Percentiles rank a stretch among this genome's conserved stretches.
These are phyloP conservation scores for Serendipita sp. DNA, from an alignment of 768 basidiomycete species.

Conservation along the genomic window DNA sequence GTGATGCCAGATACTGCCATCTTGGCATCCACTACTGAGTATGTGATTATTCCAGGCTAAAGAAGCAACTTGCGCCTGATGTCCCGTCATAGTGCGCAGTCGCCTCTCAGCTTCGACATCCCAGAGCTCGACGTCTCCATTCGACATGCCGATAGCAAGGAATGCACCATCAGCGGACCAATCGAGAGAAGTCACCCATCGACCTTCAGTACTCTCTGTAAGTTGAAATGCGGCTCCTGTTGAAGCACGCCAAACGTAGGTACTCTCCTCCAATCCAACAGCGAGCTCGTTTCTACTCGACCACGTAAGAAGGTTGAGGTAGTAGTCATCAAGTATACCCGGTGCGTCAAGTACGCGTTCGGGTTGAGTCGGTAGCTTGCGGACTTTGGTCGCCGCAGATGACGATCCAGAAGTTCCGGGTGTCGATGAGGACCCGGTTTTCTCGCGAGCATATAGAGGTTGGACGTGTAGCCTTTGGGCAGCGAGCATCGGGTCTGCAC, in stretches of 20 bases:
- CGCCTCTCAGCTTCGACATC: slow-evolving; percentile 66
- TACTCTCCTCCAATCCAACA: slow-evolving; percentile 72
- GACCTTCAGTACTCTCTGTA: slow-evolving; percentile 56
- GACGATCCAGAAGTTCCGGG: slow-evolving; percentile 41
- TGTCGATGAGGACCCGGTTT: slow-evolving; percentile 45
- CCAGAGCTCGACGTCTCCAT: slow-evolving; percentile 88
- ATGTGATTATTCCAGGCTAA: slow-evolving; percentile 81
- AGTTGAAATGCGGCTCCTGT: slow-evolving; percentile 68
- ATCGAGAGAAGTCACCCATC: slow-evolving; percentile 60
- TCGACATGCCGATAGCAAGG: slow-evolving; percentile 64
- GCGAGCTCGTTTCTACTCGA: slow-evolving; percentile 71
- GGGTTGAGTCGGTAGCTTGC: slow-evolving; percentile 73
- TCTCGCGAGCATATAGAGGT: slow-evolving; percentile 54
- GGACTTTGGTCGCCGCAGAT: slow-evolving; percentile 46
- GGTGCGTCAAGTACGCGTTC: slow-evolving; percentile 94
- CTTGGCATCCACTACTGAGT: slow-evolving; percentile 73
- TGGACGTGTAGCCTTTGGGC: slow-evolving; percentile 63
- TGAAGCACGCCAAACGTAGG: slow-evolving; percentile 91
- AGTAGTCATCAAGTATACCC: slow-evolving; percentile 86
- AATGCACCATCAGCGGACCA: slow-evolving; percentile 60
- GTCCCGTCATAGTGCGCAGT: slow-evolving; percentile 82
- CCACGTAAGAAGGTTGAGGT: slow-evolving; percentile 89
- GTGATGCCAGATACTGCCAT: slow-evolving; percentile 93
- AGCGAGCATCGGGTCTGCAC: slow-evolving; percentile 56
- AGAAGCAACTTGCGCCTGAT: slow-evolving; percentile 66